Evolutionary conservation across 768 basidiomycete genomes (phyloP).

Genomic region (Termitomyces bulborhizus): DNA sequence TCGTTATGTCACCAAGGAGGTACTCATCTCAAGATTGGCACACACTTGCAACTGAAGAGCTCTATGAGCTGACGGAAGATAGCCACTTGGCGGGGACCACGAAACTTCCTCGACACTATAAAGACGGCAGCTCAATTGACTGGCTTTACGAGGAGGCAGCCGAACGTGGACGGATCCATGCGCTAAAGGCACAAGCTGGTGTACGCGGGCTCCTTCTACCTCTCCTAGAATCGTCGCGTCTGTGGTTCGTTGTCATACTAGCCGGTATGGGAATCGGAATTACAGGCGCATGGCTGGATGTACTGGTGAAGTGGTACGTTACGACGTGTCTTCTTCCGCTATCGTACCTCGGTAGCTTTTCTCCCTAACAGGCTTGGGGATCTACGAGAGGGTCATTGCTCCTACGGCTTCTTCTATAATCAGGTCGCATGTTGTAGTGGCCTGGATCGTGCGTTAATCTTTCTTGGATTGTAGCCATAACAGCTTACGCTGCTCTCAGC

Average conservation of each 20-base stretch:
- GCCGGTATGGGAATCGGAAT: slow-evolving; percentile 66
- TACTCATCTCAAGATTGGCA: slow-evolving; percentile 15
- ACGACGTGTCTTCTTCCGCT: background rate
- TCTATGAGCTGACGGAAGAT: slow-evolving; percentile 41
- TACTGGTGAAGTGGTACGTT: slow-evolving; percentile 65
- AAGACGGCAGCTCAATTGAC: slow-evolving; percentile 60
- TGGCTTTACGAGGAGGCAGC: slow-evolving; percentile 62
- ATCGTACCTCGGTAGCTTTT: background rate
- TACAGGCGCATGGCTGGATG: slow-evolving; percentile 66
- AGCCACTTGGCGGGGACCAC: slow-evolving; percentile 27
- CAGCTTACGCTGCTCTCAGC: slow-evolving; percentile 29
- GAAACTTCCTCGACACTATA: slow-evolving; percentile 34
- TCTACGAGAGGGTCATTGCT: slow-evolving; percentile 61
- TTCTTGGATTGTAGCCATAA: background rate
- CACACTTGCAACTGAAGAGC: slow-evolving; percentile 27
- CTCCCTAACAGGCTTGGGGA: slow-evolving; percentile 51
- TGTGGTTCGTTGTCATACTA: slow-evolving; percentile 64
- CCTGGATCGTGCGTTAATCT: slow-evolving; percentile 42
- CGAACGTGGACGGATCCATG: slow-evolving; percentile 52
- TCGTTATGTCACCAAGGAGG: slow-evolving; percentile 8
- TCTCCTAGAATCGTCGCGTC: slow-evolving; percentile 47
- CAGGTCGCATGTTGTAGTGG: slow-evolving; percentile 67
- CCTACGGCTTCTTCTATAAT: slow-evolving; percentile 67
- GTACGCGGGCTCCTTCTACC: slow-evolving; percentile 50
- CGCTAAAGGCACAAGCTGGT: slow-evolving; percentile 44